Evolutionary conservation across 139 green algal species (phyloP), one percentile per base, ranked within the genome.

Genomic region (Tetraselmis striata): DNA sequence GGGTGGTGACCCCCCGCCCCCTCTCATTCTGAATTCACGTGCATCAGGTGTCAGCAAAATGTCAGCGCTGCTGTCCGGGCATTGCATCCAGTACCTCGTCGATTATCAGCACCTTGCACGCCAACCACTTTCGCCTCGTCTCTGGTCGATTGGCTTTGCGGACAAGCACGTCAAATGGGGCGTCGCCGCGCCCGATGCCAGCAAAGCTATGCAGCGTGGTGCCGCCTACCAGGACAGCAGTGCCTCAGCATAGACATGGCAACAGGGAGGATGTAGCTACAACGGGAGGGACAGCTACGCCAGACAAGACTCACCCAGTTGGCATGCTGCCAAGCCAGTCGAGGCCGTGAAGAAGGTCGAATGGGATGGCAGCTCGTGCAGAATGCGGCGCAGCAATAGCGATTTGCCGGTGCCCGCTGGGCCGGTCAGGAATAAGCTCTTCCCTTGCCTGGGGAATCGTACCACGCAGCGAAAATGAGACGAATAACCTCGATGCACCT

Each of bases 331-430:
- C 77, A 92, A 75, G 18, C 85, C 88, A 0, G 88, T 93, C 1
- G 85, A 87, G 24, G 81, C 88, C 29, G 67, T 86, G 31, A 32
- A 29, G n/a, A 32, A 29, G 77, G 31, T 28, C 5, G 25, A 32
- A 11, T 27, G 59, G 1, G 2, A 27, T 1, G 86, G 84, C 77
- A 94, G 77, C 0, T 28, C 77, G 23, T 75, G 25, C 31, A 92
- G 76, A 2, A 93, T 83, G 84, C 90, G 78, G 25, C 85, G 80
- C 77, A 95, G 81, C 80, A 94, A 59, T 76, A 92, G 79, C 0
- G 86, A 90, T 83, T 95, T 95, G n/a, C 92, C 92, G 0, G 89
- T 93, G 1, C 92, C 92, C 30, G 90, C 92, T 32, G n/a, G 45
- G 5, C 45, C 45, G 45, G 45, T 67, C 45, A 67, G 45, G 45